Evolutionary conservation across 768 basidiomycete genomes (phyloP), one percentile per base, ranked within the genome.

Genomic region (Sarcodon aspratus): DNA sequence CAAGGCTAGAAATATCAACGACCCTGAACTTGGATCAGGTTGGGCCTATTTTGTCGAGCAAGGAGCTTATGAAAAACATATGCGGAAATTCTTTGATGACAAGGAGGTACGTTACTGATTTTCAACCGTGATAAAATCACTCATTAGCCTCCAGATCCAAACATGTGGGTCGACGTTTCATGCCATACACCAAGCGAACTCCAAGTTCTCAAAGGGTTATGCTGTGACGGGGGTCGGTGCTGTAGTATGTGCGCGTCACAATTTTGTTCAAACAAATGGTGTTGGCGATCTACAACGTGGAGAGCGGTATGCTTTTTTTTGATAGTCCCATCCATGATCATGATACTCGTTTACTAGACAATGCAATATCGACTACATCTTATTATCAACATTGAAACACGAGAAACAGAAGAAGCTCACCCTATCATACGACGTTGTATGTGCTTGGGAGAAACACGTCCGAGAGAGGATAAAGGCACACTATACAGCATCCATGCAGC

Each of bases 1-100:
- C n/a, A 53, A 51, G 36, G 34, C 17, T 2, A 55, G 45, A 1
- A 54, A 56, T 9, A 21, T 1, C 0, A 17, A 46, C 0, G 60
- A 63, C 45, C 59, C 60, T 0, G 46, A 52, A n/a, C 57, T 64
- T 7, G 55, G 55, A 10, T 43, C 52, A 0, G 64, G 65, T 5
- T 54, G 45, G 50, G 47, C 54, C 1, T 63, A 62, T 32, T 60
- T 63, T 40, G 58, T 63, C 2, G 55, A 63, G n/a, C n/a, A n/a
- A n/a, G n/a, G n/a, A n/a, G n/a, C n/a, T n/a, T n/a, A n/a, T n/a
- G n/a, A n/a, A n/a, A n/a, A n/a, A n/a, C n/a, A n/a, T n/a, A n/a
- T n/a, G n/a, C n/a, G n/a, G n/a, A n/a, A n/a, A n/a, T n/a, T n/a
- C n/a, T n/a, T n/a, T n/a, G n/a, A n/a, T n/a, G n/a, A n/a, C n/a